Percentiles rank a stretch among this genome's conserved stretches.
phyloP scores from a whole-genome alignment of 2,329 filamentous ascomycete species.

The Fusarium sp. region DNA sequence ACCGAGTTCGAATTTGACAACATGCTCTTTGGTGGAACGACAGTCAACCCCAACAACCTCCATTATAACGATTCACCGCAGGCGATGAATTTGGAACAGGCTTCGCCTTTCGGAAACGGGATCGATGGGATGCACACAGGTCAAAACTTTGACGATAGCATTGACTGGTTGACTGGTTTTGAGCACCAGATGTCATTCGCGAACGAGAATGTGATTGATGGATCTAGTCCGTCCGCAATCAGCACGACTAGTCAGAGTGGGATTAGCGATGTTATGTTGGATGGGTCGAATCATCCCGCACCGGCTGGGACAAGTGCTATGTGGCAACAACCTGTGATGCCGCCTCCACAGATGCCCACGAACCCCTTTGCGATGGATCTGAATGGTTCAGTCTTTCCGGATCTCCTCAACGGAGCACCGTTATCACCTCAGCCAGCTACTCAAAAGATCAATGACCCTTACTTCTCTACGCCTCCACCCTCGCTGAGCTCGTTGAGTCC shows the following conservation, averaged over 20 bases:
- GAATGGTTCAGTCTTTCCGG: constrained; percentile 78
- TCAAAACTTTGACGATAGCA: constrained; percentile 78
- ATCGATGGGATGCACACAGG: constrained; percentile 69
- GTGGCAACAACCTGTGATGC: constrained; percentile 78
- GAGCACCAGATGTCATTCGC: constrained; percentile 80
- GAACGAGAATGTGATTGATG: constrained; percentile 86
- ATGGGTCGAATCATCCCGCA: constrained; percentile 77
- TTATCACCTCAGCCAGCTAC: constrained; percentile 81
- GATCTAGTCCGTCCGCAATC: constrained; percentile 94
- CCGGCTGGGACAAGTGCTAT: constrained; percentile 67
- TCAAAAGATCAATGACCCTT: constrained; percentile 78
- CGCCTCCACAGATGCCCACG: constrained; percentile 74
- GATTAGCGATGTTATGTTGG: constrained; percentile 91
- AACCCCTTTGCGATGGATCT: constrained; percentile 82
- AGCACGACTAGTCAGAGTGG: constrained; percentile 94
- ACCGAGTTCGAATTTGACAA: constrained; percentile 62
- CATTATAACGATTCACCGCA: constrained; percentile 87
- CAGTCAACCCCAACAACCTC: constrained; percentile 78
- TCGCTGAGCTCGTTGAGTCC: constrained; percentile 80
- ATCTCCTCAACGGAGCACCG: constrained; percentile 77
- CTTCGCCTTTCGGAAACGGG: constrained; percentile 69
- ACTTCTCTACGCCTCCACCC: constrained; percentile 82
- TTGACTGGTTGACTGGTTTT: constrained; percentile 86
- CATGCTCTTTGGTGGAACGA: constrained; percentile 75
- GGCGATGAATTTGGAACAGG: constrained; percentile 70